Base-by-base conservation (phyloP, 2,329 filamentous ascomycete species). In the Xylariales sp. region DNA sequence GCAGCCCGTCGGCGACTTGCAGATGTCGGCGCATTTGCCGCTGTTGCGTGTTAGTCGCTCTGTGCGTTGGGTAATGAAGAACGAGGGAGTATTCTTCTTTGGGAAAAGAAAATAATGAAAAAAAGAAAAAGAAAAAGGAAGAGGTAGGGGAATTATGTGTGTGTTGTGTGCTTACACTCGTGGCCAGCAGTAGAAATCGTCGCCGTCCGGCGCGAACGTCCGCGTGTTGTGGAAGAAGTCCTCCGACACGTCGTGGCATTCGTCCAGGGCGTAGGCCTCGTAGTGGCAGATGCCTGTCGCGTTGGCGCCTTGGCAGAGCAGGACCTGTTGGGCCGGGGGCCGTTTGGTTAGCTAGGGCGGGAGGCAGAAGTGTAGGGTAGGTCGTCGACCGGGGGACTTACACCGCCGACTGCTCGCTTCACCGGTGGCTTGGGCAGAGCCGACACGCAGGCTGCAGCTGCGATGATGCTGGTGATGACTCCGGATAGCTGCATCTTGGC, bases 131-230 rank as follows among this genome's bases (percentile, higher is more conserved):
- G 23, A 23, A 2, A 23, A 30, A 16, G 8, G 23, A 18, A 36
- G 10, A 34, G 32, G 18, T 32, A 39, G 36, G 55, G n/a, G 14
- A 7, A 32, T 9, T 8, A 23, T 49, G 46, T 10, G 1, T 41
- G 69, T 76, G 73, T 23, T 49, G 46, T 10, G 1, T 41, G 69
- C 76, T 73, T 73, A 78, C 77, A 74, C 72, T 63, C 68, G 81
- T 2, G 84, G 85, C 74, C 78, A 84, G 78, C 85, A 87, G 69
- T 74, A 77, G 69, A 87, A 86, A 46, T 71, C 71, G 53, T 84
- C 84, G 45, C 80, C 83, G 67, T 87, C 84, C 7, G 83, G 83
- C 1, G 83, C 83, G 72, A 87, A 87, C 0, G 85, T 87, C 61
- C 74, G 78, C 39, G 80, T 78, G 75, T 85, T 84, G 48, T 75